Conservation (phyloP, 371 early-diverging fungal genomes). For the Choanephora cucurbitarum region DNA sequence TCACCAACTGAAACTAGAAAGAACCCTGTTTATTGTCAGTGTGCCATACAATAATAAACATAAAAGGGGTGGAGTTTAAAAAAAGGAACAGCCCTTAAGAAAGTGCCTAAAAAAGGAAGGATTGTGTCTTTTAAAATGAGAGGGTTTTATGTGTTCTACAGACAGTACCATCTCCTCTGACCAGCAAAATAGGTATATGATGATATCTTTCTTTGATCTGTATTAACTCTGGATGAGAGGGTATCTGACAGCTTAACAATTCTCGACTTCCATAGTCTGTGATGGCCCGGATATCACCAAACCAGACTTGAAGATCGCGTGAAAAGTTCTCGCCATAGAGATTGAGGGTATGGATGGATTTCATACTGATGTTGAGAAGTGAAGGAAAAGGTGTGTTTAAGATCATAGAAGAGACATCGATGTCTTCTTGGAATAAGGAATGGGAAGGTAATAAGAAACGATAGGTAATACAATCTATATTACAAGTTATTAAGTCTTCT, state of each 20-base stretch:
- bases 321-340: conserved; percentile 63
- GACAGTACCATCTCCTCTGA: conserved; percentile 42
- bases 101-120: too few relatives aligned
- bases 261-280: conserved; percentile 44
- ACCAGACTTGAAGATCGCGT: conserved; percentile 70
- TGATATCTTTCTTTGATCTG: conserved; percentile 30
- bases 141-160: conserved; percentile 46
- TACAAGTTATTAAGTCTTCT: too few relatives aligned
- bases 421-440: neutral
- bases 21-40: conserved; percentile 7
- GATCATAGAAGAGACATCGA: neutral
- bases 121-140: conserved; percentile 14
- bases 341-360: conserved; percentile 1
- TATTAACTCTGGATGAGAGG: conserved; percentile 28
- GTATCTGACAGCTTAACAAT: conserved; percentile 34
- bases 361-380: conserved; percentile 4
- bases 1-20: neutral
- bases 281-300: conserved; percentile 52
- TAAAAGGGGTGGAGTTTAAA: neutral
- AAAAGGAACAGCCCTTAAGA: too few relatives aligned
- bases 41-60: conserved; percentile 10
- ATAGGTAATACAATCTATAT: conserved; percentile 67
- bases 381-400: conserved; percentile 15
- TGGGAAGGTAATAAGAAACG: conserved; percentile 59
- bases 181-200: conserved; percentile 39